phyloP scores from a whole-genome alignment of 2,329 filamentous ascomycete species.

The Rhexocercosporidium sp. region DNA sequence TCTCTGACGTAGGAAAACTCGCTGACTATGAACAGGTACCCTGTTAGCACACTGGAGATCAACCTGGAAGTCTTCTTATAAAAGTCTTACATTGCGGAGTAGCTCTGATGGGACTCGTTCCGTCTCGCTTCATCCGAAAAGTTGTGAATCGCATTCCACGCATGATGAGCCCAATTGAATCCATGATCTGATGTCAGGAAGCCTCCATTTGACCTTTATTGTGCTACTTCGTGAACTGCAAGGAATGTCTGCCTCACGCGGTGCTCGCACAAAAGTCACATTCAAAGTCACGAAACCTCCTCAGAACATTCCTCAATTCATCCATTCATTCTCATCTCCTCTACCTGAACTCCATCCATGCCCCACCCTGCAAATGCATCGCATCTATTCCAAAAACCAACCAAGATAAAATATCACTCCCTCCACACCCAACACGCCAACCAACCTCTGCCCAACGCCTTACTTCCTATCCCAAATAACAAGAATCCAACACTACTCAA shows the following conservation, averaged over 20 bases:
- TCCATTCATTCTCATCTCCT: neutral
- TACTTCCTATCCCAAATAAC: neutral
- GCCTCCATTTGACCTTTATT: neutral
- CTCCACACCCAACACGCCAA: neutral
- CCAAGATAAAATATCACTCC: neutral
- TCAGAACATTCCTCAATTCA: neutral
- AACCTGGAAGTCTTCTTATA: constrained; percentile 94
- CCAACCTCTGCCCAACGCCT: constrained; percentile 8
- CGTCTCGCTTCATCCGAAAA: constrained; percentile 21
- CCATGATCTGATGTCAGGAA: constrained; percentile 14
- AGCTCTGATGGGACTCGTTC: neutral
- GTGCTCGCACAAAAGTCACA: neutral
- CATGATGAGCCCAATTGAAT: constrained; percentile 24
- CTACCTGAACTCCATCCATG: constrained; percentile 29
- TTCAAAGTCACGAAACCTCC: neutral
- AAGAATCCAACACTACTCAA: constrained; percentile 15
- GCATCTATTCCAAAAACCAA: constrained; percentile 9
- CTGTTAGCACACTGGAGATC: constrained; percentile 91
- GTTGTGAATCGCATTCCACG: constrained; percentile 30
- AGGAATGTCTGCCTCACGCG: neutral
- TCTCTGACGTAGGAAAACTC: neutral
- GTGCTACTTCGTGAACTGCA: neutral
- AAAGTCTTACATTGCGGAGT: constrained; percentile 19
- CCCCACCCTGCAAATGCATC: constrained; percentile 30
- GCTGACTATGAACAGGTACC: constrained; percentile 63